Evolutionary conservation across 2,329 filamentous ascomycete genomes (phyloP).

Genomic region (Aspergillus sp.): DNA sequence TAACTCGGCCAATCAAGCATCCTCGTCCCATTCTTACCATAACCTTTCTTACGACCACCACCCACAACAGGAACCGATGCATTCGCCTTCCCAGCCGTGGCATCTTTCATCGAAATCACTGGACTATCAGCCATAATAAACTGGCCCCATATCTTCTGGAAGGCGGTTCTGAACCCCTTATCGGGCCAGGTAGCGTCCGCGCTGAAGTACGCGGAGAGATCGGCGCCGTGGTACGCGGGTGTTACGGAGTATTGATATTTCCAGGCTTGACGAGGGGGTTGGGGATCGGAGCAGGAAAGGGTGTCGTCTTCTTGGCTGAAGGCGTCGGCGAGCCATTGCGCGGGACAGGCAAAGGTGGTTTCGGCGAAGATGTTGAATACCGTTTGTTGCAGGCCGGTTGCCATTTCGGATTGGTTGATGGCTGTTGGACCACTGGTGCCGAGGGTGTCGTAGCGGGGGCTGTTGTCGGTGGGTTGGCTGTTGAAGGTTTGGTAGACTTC

Average conservation of each 20-base stretch:
- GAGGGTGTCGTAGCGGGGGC: slow-evolving; percentile 41
- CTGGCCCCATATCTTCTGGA: slow-evolving; percentile 51
- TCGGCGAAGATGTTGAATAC: slow-evolving; percentile 57
- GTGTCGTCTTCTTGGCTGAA: slow-evolving; percentile 34
- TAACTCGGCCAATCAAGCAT: slow-evolving; percentile 35
- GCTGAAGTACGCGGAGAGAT: slow-evolving; percentile 53
- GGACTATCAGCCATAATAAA: slow-evolving; percentile 50
- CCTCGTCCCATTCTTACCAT: slow-evolving; percentile 26
- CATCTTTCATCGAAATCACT: slow-evolving; percentile 16
- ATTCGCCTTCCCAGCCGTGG: slow-evolving; percentile 25
- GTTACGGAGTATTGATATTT: slow-evolving; percentile 65
- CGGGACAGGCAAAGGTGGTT: slow-evolving; percentile 57
- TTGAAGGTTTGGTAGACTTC: slow-evolving; percentile 39
- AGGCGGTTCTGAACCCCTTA: slow-evolving; percentile 39
- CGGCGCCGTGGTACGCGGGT: slow-evolving; percentile 66
- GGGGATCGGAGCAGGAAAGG: not conserved
- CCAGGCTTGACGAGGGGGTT: slow-evolving; percentile 38
- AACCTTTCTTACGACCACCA: no score
- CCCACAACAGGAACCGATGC: slow-evolving; percentile 15
- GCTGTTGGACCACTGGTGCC: slow-evolving; percentile 48
- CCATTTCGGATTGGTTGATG: slow-evolving; percentile 52
- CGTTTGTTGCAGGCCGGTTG: slow-evolving; percentile 56
- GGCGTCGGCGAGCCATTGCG: slow-evolving; percentile 58
- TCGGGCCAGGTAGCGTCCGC: slow-evolving; percentile 22
- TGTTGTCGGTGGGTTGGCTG: slow-evolving; percentile 24